Base-by-base conservation (phyloP, 2,329 filamentous ascomycete species). In the Pseudocercospora fuligena region DNA sequence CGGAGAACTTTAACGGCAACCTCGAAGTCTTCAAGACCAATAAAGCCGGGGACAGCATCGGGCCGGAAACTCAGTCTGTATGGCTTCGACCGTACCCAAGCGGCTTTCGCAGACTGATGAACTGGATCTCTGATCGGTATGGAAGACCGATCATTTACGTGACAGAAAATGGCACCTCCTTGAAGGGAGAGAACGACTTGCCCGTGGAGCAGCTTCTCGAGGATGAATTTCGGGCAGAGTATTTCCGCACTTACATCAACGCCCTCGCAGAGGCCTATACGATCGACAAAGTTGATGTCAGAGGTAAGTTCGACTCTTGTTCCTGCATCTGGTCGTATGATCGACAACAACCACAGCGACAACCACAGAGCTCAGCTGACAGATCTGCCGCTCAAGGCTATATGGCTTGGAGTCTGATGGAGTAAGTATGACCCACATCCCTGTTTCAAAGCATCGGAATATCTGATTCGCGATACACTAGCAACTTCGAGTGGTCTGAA, bases 131-230 rank as follows among this genome's bases (percentile, higher is more conserved):
- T 76, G 88, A 91, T 76, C 87, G 93, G 25, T 96, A 96, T 79
- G 85, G 84, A 43, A 82, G 86, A 72, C 92, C 93, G 43, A 88
- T 87, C 75, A 94, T 96, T 80, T 94, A 93, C 78, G 90, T 95
- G 63, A 96, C 93, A 0, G 93, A 97, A 83, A 96, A 94, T 79
- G 93, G 93, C 47, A 96, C 92, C 3, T 92, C 90, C 73, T 80
- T 96, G 77, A 92, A 93, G 80, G 90, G 89, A 57, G 93, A 97
- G 83, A 94, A 92, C 76, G 89, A 94, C 69, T 81, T 94, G 76
- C 81, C 88, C 1, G 78, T 87, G 25, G 88, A 92, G 68, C 74
- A 92, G 80, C 88, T 95, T 66, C 82, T 96, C 56, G 82, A 94
- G 66, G 93, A 97, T 78, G 90, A 93, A 72, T 94, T 96, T 84